Evolutionary conservation across 805 yeast species (phyloP), one percentile per base, ranked within the genome.

Genomic region (Scheffersomyces lignosus): DNA sequence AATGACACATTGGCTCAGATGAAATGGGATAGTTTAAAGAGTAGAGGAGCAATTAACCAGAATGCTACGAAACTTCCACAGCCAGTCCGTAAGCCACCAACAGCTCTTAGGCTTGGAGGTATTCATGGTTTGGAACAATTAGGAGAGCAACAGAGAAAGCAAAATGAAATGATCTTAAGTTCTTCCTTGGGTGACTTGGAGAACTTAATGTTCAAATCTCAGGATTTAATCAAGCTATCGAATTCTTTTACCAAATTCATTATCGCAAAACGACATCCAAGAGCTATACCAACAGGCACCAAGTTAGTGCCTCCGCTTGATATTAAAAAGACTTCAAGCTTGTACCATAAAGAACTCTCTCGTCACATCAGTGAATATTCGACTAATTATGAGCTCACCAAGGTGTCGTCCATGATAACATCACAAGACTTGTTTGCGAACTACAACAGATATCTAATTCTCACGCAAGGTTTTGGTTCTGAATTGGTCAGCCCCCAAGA

Each of bases 301-400:
- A 20, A 20, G 10, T 10, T 20, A 20, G 48, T 62, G 2, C 63
- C 66, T 33, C 59, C 68, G 36, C 49, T 75, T 45, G 47, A 62
- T 40, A 64, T 65, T 55, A 44, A 58, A 43, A 64, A 59, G 38
- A 49, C 44, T 2, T 61, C 70, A 4, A 38, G 52, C 10, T 48
- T 72, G n/a, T 77, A 74, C 41, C 61, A 75, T 18, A 78, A 79
- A 40, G 96, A 88, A 50, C 63, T 88, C 13, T 77, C 96, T 0
- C 71, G 96, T 36, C 90, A 87, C 51, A 54, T 91, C 3, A 81
- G 87, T 27, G 96, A 86, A 48, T 89, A 79, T 56, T 64, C 86
- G 43, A 51, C 52, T 5, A 60, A 43, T 26, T 51, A 43, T 29
- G 60, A 54, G 36, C 51, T 69, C 29, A 56, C 61, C 3, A 54